Percentiles rank a stretch among this genome's conserved stretches.
Evolutionary conservation across 257 asterid genomes (phyloP).

Genomic region (Gentiana straminea): DNA sequence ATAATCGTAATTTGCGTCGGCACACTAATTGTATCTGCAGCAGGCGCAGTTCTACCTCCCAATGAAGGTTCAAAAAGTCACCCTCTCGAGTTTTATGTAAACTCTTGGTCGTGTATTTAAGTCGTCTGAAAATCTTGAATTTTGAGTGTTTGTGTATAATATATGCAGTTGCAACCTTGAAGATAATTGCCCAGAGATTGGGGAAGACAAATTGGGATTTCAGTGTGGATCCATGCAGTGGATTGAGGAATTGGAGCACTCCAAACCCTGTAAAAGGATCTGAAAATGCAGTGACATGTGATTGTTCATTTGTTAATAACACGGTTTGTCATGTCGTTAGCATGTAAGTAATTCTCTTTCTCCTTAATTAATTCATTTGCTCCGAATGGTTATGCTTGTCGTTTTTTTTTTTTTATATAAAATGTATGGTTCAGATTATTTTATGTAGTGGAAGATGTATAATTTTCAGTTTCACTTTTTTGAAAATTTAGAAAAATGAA

Average conservation of each 20-base stretch:
- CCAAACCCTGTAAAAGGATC: neutral
- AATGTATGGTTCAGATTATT: too few species aligned
- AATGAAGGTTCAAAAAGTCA: slow-evolving; percentile 5
- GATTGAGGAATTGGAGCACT: neutral
- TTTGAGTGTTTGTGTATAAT: neutral
- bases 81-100: neutral
- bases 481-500: too few species aligned
- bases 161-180: slow-evolving; percentile 11
- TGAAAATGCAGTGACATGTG: slow-evolving; percentile 11
- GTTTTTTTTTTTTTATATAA: too few species aligned
- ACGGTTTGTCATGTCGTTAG: slow-evolving; percentile 19
- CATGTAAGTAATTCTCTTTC: slow-evolving; percentile 15
- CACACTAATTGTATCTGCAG: slow-evolving; percentile 2
- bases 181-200: slow-evolving; percentile 10
- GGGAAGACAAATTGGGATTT: slow-evolving; percentile 21
- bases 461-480: too few species aligned
- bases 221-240: slow-evolving; percentile 13
- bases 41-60: neutral
- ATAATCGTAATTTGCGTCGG: neutral
- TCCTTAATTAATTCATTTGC: neutral
- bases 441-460: too few species aligned
- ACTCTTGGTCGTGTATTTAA: neutral
- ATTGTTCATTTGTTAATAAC: slow-evolving; percentile 12
- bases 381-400: too few species aligned
- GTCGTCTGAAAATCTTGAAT: too few species aligned